These are phyloP conservation scores for Rhizopogon roseolus DNA, from an alignment of 768 basidiomycete genomes.

Conservation along the genomic window DNA sequence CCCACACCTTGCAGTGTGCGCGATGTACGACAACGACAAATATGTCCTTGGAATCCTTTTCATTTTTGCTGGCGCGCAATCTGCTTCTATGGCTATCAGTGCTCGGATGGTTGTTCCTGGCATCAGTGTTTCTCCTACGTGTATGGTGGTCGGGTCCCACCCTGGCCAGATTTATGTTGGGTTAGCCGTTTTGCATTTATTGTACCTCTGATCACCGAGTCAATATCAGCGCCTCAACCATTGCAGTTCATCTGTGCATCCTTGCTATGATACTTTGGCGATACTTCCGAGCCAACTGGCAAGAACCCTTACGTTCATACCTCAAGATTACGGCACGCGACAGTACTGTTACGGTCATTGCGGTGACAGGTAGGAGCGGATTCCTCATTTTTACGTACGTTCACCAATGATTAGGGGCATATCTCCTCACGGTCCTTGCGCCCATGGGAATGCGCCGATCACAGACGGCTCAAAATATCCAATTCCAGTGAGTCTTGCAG, in stretches of 20 bases:
- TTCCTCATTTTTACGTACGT: background rate
- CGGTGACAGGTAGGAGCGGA: slow-evolving; percentile 10
- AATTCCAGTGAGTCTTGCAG: slow-evolving; percentile 13
- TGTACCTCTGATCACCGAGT: background rate
- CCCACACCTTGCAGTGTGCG: slow-evolving; percentile 7
- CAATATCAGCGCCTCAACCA: slow-evolving; percentile 11
- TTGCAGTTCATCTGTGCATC: slow-evolving; percentile 10
- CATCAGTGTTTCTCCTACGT: slow-evolving; percentile 10
- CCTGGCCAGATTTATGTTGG: slow-evolving; percentile 14
- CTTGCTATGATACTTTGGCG: slow-evolving; percentile 17
- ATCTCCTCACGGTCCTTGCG: slow-evolving; percentile 15
- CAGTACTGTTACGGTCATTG: slow-evolving; percentile 2
- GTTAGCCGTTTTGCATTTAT: background rate
- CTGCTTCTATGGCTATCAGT: slow-evolving; percentile 14
- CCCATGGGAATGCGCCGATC: slow-evolving; percentile 6
- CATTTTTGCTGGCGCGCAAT: slow-evolving; percentile 6
- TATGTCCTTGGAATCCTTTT: slow-evolving; percentile 8
- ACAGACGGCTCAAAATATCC: slow-evolving; percentile 12
- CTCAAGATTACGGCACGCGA: slow-evolving; percentile 6
- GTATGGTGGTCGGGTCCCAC: slow-evolving; percentile 9
- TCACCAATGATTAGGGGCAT: slow-evolving; percentile 4
- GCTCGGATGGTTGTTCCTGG: slow-evolving; percentile 8
- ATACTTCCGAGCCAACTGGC: background rate
- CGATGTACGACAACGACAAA: slow-evolving; percentile 9
- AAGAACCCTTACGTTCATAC: background rate